Base-by-base conservation (phyloP, 768 basidiomycete genomes). In the Lactifluus pinguis region DNA sequence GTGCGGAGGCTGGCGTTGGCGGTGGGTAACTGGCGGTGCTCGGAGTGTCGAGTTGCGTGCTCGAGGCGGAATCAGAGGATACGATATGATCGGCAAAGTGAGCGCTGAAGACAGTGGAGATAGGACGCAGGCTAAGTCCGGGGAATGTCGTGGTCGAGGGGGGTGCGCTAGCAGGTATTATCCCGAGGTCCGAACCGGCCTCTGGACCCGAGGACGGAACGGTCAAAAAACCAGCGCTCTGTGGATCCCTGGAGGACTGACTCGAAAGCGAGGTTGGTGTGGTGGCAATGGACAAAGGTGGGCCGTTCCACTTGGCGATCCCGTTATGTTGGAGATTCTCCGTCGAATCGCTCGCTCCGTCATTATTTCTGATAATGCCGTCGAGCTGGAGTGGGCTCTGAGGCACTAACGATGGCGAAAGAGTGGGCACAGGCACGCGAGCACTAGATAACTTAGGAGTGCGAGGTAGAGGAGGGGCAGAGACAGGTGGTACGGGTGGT, bases 41-140 rank as follows among this genome's bases (percentile, higher is more conserved):
- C 11, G 82, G 79, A 2, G 83, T 82, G 58, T 78, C 77, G 1
- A 73, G 67, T 55, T 81, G 82, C 1, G 70, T 62, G 39, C 79
- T 78, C 17, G 73, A 68, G 9, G 75, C 73, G 6, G 72, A 66
- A 34, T 61, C 66, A 4, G 65, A 36, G 48, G 65, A 65, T 53
- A 70, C 60, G 17, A 80, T 70, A 59, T 76, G 72, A 29, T 77
- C 77, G 9, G 79, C 76, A 67, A 91, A 87, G 30, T 87, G 83
- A 10, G 82, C 74, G 67, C 86, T 86, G 70, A 92, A 92, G 47
- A 85, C 75, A 1, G 84, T 83, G 21, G 90, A 92, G 17, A 91
- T 76, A 3, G 89, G 89, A 15, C 90, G 81, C 54, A 92, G 72
- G 66, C 81, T 83, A 50, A 92, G 77, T 3, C 80, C 74, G 11